Conservation (phyloP, 208 protist species). For the Acanthamoeba castellanii region DNA sequence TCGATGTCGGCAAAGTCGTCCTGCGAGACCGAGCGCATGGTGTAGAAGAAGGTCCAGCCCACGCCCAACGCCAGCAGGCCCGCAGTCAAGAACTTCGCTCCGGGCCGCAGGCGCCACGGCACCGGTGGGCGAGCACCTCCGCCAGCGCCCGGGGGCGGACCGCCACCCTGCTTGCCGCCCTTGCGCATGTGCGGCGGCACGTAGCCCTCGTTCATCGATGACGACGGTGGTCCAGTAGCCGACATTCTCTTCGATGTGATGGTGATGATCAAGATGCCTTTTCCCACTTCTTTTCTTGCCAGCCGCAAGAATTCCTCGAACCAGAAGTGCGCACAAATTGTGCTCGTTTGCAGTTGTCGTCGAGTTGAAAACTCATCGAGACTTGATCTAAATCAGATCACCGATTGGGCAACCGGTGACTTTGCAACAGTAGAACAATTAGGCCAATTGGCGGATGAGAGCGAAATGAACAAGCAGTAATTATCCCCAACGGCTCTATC, state of each 20-base stretch:
- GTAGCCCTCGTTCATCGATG: not conserved
- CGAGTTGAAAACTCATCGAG: too few relatives aligned
- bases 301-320: too few relatives aligned
- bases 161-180: not conserved
- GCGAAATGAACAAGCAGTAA: too few relatives aligned
- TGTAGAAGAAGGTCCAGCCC: slow-evolving; percentile 52
- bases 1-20: slow-evolving; percentile 59
- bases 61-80: not conserved
- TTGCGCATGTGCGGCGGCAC: slow-evolving; percentile 34
- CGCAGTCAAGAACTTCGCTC: slow-evolving; percentile 11
- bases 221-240: not conserved
- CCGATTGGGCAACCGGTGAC: too few relatives aligned
- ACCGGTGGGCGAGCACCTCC: not conserved
- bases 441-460: too few relatives aligned
- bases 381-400: too few relatives aligned
- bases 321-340: too few relatives aligned
- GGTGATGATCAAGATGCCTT: not conserved
- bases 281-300: not conserved
- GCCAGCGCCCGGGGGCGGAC: not conserved
- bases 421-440: too few relatives aligned
- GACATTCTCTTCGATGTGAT: not conserved
- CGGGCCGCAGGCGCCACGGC: slow-evolving; percentile 4
- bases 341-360: too few relatives aligned
- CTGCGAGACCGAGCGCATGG: slow-evolving; percentile 30
- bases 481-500: too few relatives aligned